Conservation (phyloP, 1,284 basidiomycete genomes). For the Fistulina hepatica region DNA sequence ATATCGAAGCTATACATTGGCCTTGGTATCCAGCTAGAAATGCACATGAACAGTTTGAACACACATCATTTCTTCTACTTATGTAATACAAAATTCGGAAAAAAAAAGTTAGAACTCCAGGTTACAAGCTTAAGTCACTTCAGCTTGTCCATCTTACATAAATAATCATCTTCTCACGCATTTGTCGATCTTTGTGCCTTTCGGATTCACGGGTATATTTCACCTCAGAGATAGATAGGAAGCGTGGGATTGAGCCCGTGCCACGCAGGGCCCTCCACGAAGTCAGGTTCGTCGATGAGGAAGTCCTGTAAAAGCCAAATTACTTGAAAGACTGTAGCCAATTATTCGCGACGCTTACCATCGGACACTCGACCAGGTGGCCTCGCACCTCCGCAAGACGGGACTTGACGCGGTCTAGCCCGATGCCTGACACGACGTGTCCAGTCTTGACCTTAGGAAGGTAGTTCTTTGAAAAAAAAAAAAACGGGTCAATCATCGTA, state of each 20-base stretch:
- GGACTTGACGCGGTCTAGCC: conserved; percentile 60
- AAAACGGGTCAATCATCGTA: conserved; percentile 5
- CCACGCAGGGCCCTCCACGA: conserved; percentile 65
- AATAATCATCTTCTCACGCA: no score
- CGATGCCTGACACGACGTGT: conserved; percentile 64
- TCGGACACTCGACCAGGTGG: conserved; percentile 64
- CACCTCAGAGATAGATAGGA: conserved; percentile 56
- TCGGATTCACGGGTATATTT: not conserved
- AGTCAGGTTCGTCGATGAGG: conserved; percentile 66
- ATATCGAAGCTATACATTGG: no score
- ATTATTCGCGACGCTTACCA: conserved; percentile 36
- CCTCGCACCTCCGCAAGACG: conserved; percentile 62
- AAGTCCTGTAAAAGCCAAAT: conserved; percentile 45
- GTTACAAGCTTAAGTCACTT: no score
- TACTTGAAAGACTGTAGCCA: not conserved
- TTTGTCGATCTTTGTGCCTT: no score
- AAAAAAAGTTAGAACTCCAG: no score
- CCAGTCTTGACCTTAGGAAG: conserved; percentile 70
- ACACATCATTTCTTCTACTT: no score
- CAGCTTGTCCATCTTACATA: no score
- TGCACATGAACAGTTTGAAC: no score
- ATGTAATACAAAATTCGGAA: no score
- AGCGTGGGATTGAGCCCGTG: conserved; percentile 62
- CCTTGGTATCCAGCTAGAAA: no score
- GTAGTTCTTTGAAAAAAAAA: conserved; percentile 37